Evolutionary conservation across 78 protist species (phyloP), one percentile per base, ranked within the genome.

Genomic region (Isochrysis galbana): DNA sequence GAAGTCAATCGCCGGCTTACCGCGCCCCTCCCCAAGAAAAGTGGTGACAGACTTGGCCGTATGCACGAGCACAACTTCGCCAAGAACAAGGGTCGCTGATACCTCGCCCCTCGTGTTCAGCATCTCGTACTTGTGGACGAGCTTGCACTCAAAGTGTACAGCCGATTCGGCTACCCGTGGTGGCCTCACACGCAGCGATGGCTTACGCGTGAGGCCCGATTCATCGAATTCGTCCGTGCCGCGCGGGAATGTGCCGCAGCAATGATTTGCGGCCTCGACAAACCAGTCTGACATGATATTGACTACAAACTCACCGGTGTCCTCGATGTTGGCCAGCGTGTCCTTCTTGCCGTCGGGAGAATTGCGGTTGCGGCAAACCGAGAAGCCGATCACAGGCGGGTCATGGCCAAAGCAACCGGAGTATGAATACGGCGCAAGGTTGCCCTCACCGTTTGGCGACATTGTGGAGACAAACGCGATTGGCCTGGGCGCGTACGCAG

Each of bases 101-200:
- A 90, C 88, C 87, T 29, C 54, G 39, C 92, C 92, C 3, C 11
- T 21, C 36, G 46, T 61, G 72, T 90, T 90, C 38, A 5, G 2
- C 2, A 90, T 47, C 5, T 90, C 92, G 86, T 90, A 22, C 39
- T 39, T 42, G 36, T 74, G 69, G n/a, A 19, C 0, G 42, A 90
- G 87, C 74, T 47, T 45, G 92, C 92, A 90, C 54, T 90, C 92
- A 14, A 74, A 90, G 67, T 72, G 41, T 0, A 90, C 38, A 23
- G 92, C 92, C 0, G 92, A 72, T 46, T 90, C 92, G 29, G 47
- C 92, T 4, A 90, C 92, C 26, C 92, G 84, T 26, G 92, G 92
- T 45, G 84, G 84, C 46, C 45, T 19, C 34, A 38, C 84, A 2
- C 0, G 0, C 11, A 0, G 25, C 10, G 84, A 74, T 26, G 55